A percentile compares a stretch with the other conserved stretches of the same genome.
These are phyloP conservation scores for Tuber borchii DNA, from an alignment of 495 filamentous ascomycete species.

Conservation along the genomic window DNA sequence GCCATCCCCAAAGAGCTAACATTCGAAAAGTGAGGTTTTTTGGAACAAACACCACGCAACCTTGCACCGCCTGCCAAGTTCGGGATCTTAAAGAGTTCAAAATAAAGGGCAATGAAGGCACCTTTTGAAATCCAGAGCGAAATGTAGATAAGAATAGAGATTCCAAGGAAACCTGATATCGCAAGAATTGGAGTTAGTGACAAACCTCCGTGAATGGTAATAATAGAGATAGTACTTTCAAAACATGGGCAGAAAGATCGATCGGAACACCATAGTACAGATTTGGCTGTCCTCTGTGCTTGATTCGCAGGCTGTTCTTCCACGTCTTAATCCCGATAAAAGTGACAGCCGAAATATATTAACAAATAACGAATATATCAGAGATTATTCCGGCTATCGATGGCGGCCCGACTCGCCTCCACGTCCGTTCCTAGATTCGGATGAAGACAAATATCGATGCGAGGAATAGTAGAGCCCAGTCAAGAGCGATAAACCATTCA, in stretches of 20 bases:
- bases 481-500: conserved; percentile 44
- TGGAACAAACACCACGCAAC: conserved; percentile 20
- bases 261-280: neutral
- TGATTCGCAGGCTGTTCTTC: conserved; percentile 41
- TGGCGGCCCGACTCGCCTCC: neutral
- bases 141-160: conserved; percentile 45
- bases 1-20: conserved; percentile 37
- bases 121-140: conserved; percentile 42
- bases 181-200: conserved; percentile 19
- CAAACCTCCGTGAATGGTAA: neutral
- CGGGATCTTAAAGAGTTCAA: conserved; percentile 36
- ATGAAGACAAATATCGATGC: conserved; percentile 41
- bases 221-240: neutral
- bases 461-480: conserved; percentile 42
- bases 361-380: conserved; percentile 41
- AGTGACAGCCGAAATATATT: conserved; percentile 41
- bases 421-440: conserved; percentile 39
- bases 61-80: conserved; percentile 20
- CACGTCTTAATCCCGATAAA: conserved; percentile 44
- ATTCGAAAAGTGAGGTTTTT: conserved; percentile 25
- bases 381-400: conserved; percentile 33
- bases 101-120: conserved; percentile 43
- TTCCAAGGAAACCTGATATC: conserved; percentile 44
- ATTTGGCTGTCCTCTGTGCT: conserved; percentile 13
- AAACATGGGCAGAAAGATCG: neutral